Evolutionary conservation across 192 early-diverging fungal species (phyloP), one percentile per base, ranked within the genome.

Genomic region (Entophlyctis luteolus): DNA sequence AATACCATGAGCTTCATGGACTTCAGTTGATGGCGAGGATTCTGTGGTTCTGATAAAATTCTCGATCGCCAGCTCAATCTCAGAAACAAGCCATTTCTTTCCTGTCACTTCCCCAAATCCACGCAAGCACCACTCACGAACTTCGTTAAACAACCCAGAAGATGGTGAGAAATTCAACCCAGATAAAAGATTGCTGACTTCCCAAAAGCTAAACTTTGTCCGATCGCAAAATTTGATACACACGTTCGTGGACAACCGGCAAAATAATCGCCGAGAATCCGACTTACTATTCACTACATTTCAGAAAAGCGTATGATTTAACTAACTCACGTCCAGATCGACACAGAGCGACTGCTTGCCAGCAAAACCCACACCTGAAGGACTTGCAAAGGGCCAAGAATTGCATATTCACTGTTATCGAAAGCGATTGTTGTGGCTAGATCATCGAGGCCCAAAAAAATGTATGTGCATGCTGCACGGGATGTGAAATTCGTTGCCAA

Each of bases 291-390:
- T 47, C 25, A 53, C 10, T 27, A 16, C 42, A 29, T 20, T 25
- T 28, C 31, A 53, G 35, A 14, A 56, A 35, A 48, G 32, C 18
- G 18, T n/a, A 57, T n/a, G 50, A 53, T 0, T 45, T 3, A 0
- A 20, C 0, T n/a, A 60, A 62, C 70, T 65, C 37, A 71, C 70
- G 70, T 71, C 70, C 70, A 71, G 23, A 71, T 59, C 5, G 52
- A 55, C 6, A 65, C 62, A 18, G 70, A 42, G 39, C 70, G 36
- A 4, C 65, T 36, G 25, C 52, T 54, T 16, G 20, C 8, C 32
- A 68, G 23, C 46, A 69, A 18, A 14, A 31, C 42, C 18, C 22
- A 25, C 28, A 69, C 25, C 22, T 25, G 8, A 55, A 47, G 10
- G 52, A 52, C 67, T 67, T 72, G 8, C 55, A 1, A 23, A 18